A percentile compares a stretch with the other conserved stretches of the same genome.
Conservation (phyloP, 495 filamentous ascomycete genomes). For the Penicillium subrubescens region DNA sequence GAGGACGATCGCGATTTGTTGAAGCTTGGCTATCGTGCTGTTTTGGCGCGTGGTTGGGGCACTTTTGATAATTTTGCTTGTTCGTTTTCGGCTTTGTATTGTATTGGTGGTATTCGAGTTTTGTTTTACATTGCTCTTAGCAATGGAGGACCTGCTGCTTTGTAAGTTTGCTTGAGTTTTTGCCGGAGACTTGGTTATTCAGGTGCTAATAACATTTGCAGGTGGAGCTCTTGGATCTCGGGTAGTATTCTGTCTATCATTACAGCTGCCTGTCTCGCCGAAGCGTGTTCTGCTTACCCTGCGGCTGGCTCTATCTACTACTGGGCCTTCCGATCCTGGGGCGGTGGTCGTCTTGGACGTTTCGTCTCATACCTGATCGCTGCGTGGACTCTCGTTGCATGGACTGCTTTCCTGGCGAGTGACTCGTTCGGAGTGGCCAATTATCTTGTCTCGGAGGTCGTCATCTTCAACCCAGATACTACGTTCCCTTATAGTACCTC, state of each 20-base stretch:
- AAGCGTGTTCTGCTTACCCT: slow-evolving; percentile 38
- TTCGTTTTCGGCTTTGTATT: slow-evolving; percentile 38
- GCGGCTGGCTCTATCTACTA: slow-evolving; percentile 43
- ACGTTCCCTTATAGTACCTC: slow-evolving; percentile 34
- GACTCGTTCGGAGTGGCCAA: slow-evolving; percentile 43
- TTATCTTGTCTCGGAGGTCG: slow-evolving; percentile 35
- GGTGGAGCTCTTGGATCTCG: slow-evolving; percentile 42
- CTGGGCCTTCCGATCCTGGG: slow-evolving; percentile 41
- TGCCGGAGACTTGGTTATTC: neutral
- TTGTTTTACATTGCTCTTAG: slow-evolving; percentile 39
- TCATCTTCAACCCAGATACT: slow-evolving; percentile 35
- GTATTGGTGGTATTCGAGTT: slow-evolving; percentile 38
- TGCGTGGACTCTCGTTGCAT: slow-evolving; percentile 40
- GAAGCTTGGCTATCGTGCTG: slow-evolving; percentile 36
- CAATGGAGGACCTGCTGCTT: slow-evolving; percentile 35
- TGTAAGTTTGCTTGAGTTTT: slow-evolving; percentile 18
- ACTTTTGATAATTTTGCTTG: slow-evolving; percentile 40
- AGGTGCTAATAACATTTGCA: slow-evolving; percentile 13
- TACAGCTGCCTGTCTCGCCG: slow-evolving; percentile 38
- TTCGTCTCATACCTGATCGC: slow-evolving; percentile 39
- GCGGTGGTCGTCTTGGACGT: slow-evolving; percentile 31
- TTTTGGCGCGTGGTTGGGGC: slow-evolving; percentile 36
- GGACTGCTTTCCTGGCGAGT: slow-evolving; percentile 38
- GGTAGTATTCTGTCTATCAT: slow-evolving; percentile 40
- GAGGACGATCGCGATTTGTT: slow-evolving; percentile 38